Conservation (phyloP, 345 rosid species). For the Pelargonium nanum region DNA sequence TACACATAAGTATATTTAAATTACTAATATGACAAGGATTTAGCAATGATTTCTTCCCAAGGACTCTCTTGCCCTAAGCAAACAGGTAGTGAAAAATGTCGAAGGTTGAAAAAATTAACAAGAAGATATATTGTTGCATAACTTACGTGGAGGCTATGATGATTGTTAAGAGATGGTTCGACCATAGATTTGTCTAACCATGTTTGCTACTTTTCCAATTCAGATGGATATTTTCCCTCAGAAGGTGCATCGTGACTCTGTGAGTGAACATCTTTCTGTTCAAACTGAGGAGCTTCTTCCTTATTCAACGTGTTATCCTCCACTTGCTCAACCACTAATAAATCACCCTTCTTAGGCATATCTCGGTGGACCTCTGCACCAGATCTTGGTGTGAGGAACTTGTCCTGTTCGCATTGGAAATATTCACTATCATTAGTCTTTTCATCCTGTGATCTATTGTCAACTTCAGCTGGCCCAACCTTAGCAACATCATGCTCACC, state of each 20-base stretch:
- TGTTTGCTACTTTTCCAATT: conserved; percentile 31
- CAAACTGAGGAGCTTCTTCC: conserved; percentile 2
- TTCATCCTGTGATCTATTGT: conserved; percentile 11
- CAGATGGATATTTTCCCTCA: conserved; percentile 12
- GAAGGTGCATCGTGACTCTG: not conserved
- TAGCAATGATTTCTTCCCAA: not conserved
- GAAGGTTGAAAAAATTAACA: conserved; percentile 1
- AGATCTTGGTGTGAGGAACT: conserved; percentile 16
- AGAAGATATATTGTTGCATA: conserved; percentile 9
- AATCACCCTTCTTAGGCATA: not conserved
- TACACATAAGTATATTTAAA: not conserved
- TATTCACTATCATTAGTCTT: not conserved
- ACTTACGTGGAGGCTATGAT: conserved; percentile 32
- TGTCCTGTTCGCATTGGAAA: conserved; percentile 27
- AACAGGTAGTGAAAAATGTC: not conserved
- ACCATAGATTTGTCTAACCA: conserved; percentile 43
- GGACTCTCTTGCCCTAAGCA: not conserved
- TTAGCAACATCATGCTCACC: conserved; percentile 14
- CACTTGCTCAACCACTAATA: conserved; percentile 10
- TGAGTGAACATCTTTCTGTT: conserved; percentile 7
- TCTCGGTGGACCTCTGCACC: not conserved
- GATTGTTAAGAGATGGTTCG: conserved; percentile 28
- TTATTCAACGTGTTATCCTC: not conserved
- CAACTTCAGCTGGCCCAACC: conserved; percentile 15
- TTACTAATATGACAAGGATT: not conserved